phyloP scores from a whole-genome alignment of 2,329 filamentous ascomycete genomes.

The Zopfia rhizophila region DNA sequence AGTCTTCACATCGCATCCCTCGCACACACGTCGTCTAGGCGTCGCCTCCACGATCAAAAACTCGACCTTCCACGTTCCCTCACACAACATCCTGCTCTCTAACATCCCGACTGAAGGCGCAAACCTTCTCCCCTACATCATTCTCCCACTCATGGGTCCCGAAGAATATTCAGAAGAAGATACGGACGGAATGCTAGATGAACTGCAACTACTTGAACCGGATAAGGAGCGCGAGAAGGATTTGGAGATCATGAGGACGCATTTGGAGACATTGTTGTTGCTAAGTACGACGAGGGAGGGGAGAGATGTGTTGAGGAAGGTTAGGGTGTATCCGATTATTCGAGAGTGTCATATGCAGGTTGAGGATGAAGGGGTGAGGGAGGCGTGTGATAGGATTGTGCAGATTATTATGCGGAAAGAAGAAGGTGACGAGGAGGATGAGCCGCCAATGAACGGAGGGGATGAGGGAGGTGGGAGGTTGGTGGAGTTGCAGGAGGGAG shows the following conservation, averaged over 20 bases:
- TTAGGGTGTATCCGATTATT: constrained; percentile 89
- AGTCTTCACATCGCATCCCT: constrained; percentile 93
- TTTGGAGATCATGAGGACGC: constrained; percentile 79
- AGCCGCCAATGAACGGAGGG: constrained; percentile 42
- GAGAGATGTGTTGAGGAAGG: constrained; percentile 75
- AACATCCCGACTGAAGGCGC: constrained; percentile 70
- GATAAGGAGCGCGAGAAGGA: constrained; percentile 89
- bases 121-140: constrained; percentile 86
- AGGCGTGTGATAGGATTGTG: constrained; percentile 88
- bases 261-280: constrained; percentile 87
- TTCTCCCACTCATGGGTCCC: constrained; percentile 86
- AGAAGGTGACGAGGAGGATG: constrained; percentile 64
- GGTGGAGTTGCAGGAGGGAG: constrained; percentile 29
- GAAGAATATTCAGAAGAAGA: constrained; percentile 93
- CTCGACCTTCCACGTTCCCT: constrained; percentile 80
- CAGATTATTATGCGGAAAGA: constrained; percentile 89
- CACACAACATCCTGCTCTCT: constrained; percentile 75
- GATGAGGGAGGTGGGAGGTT: too few relatives aligned
- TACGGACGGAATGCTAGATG: constrained; percentile 84
- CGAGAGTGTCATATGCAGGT: constrained; percentile 84
- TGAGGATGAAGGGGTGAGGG: constrained; percentile 80
- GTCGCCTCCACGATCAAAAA: constrained; percentile 98
- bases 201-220: constrained; percentile 87
- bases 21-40: constrained; percentile 85
- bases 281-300: constrained; percentile 81